phyloP scores from a whole-genome alignment of 2,329 filamentous ascomycete genomes.

The Neospermospora avenae region DNA sequence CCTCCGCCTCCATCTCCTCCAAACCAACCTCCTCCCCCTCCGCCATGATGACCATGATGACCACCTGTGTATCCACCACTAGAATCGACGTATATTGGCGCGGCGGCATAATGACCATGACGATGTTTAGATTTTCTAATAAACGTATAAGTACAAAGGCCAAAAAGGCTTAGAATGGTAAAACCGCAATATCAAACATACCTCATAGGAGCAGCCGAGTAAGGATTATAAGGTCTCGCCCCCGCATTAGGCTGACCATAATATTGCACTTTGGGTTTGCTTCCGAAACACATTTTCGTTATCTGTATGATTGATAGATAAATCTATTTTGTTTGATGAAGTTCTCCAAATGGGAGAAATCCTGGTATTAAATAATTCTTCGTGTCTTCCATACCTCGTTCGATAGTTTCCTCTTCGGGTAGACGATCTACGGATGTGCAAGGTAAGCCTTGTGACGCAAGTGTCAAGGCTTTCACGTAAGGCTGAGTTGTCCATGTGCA shows the following conservation, averaged over 20 bases:
- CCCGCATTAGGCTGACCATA: not conserved
- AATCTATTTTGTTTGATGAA: too few relatives aligned
- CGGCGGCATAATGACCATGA: not conserved
- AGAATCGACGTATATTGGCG: not conserved
- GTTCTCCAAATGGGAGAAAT: not conserved
- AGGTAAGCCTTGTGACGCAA: not conserved
- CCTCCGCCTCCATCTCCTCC: not conserved
- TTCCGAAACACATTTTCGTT: slow-evolving; percentile 2
- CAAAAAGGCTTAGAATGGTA: not conserved
- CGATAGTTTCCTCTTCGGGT: not conserved
- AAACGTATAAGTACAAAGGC: not conserved
- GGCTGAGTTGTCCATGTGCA: not conserved
- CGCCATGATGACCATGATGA: not conserved
- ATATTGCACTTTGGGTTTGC: slow-evolving; percentile 4
- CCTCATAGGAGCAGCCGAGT: not conserved
- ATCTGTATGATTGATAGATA: too few relatives aligned
- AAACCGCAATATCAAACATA: not conserved
- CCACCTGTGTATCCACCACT: not conserved
- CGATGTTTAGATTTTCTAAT: not conserved
- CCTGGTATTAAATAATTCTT: not conserved
- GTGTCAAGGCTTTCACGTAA: not conserved
- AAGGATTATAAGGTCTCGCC: not conserved
- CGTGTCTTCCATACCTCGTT: not conserved
- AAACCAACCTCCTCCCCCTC: slow-evolving; percentile 7
- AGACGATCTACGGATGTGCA: not conserved